Base-by-base conservation (phyloP, 495 filamentous ascomycete species). In the Lineolata rhizophorae region DNA sequence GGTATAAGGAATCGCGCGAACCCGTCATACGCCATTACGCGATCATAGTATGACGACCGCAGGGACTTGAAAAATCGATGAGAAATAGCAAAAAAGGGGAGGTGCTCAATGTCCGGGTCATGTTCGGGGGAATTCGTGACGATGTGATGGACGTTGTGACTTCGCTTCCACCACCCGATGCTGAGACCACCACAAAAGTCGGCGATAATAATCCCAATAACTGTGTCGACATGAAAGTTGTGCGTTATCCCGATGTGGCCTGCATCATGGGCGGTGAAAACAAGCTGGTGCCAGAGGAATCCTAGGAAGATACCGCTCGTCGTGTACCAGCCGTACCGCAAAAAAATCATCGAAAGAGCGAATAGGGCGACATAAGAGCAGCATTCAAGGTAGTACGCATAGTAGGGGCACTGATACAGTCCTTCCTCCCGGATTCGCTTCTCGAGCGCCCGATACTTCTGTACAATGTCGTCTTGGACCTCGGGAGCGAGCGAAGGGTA, bases 191-290 rank as follows among this genome's bases (percentile, higher is more conserved):
- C 87, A 2, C 84, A 56, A 42, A 76, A 97, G 48, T 91, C 72
- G 15, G 87, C 85, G 42, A 95, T 77, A 34, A 91, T 52, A 42
- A 95, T 91, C 20, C 81, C 84, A 41, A 95, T 80, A 21, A 73
- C 55, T 4, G 76, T 74, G 53, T 97, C 87, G 12, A 65, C 53
- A 16, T 72, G 68, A 51, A 81, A 94, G 45, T 70, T 54, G 47
- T 94, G 87, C 18, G 87, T 97, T 39, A 97, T 94, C 36, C 78
- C 87, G 76, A 93, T 91, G 52, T 97, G 87, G 4, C 83, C 83
- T 22, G 87, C 81, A 63, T 97, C 87, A 58, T 97, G 87, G 40
- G 81, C 87, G 3, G 76, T 72, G 53, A 97, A 97, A 27, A 87
- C 77, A 18, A 94, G 66, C 46, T 97, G 87, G 45, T 97, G 87